Conservation (phyloP, 2,329 filamentous ascomycete genomes). For the Colletotrichum coccodes region DNA sequence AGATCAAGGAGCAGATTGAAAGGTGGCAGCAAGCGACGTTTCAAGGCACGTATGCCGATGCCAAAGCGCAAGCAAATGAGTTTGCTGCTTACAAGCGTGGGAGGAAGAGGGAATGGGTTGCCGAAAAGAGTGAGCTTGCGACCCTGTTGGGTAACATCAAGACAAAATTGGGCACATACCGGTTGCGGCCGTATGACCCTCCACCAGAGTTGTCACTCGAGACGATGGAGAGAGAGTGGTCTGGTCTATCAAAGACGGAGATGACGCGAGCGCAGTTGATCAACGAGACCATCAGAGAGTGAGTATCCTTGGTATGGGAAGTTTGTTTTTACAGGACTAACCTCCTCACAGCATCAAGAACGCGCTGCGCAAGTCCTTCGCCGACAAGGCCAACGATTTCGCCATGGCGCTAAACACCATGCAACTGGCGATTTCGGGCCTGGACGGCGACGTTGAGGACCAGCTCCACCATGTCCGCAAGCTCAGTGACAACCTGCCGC, state of each 20-base stretch:
- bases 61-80: constrained; percentile 83
- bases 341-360: constrained; percentile 82
- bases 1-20: constrained; percentile 78
- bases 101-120: constrained; percentile 94
- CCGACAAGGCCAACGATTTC: constrained; percentile 98
- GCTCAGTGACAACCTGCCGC: constrained; percentile 85
- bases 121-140: constrained; percentile 95
- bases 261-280: constrained; percentile 91
- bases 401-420: constrained; percentile 94
- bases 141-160: constrained; percentile 97
- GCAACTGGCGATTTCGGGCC: constrained; percentile 92
- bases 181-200: constrained; percentile 89
- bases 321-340: constrained; percentile 41
- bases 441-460: constrained; percentile 96
- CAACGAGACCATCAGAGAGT: constrained; percentile 98
- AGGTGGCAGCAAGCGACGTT: constrained; percentile 85
- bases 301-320: constrained; percentile 50
- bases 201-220: constrained; percentile 85
- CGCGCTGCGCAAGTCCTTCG: constrained; percentile 88
- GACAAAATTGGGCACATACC: constrained; percentile 96
- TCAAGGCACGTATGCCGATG: constrained; percentile 91
- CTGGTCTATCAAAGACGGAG: constrained; percentile 81
- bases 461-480: constrained; percentile 88
- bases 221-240: constrained; percentile 85
- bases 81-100: constrained; percentile 93